Evolutionary conservation across 2,329 filamentous ascomycete genomes (phyloP).

Genomic region (Cladosporium oxysporum): DNA sequence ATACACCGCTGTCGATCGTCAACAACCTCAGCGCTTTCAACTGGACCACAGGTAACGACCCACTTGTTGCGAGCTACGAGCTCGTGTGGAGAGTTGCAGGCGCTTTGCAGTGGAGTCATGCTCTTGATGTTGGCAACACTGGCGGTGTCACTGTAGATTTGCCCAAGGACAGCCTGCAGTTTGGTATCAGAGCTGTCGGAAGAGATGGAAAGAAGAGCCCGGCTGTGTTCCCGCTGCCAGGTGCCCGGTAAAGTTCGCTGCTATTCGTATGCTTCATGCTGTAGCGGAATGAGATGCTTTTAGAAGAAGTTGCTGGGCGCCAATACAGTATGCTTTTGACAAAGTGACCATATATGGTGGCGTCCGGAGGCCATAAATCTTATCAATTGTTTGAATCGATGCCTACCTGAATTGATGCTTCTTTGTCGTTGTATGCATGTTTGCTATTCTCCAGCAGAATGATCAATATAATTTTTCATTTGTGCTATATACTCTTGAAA

Average conservation of each 20-base stretch:
- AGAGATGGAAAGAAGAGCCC: conserved; percentile 55
- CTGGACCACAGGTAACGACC: conserved; percentile 49
- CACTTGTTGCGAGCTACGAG: conserved; percentile 52
- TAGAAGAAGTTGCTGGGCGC: neutral
- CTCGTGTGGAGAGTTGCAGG: conserved; percentile 57
- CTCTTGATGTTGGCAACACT: conserved; percentile 49
- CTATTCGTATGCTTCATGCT: neutral
- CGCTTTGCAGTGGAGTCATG: conserved; percentile 44
- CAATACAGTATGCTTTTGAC: neutral
- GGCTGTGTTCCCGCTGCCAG: conserved; percentile 48
- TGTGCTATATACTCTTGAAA: neutral
- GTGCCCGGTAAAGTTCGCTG: neutral
- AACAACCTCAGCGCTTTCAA: conserved; percentile 53
- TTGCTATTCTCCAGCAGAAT: neutral
- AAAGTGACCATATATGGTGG: neutral
- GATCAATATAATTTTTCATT: neutral
- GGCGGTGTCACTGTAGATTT: conserved; percentile 49
- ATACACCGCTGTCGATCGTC: conserved; percentile 29
- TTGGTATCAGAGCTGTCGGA: conserved; percentile 56
- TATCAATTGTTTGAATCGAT: neutral
- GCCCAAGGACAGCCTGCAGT: conserved; percentile 60
- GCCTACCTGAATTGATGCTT: neutral
- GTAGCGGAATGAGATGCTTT: neutral
- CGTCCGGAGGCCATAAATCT: neutral
- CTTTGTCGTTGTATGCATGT: neutral